Percentiles rank a stretch among this genome's conserved stretches.
phyloP scores from a whole-genome alignment of 2,329 filamentous ascomycete species.

The Verticillium tricorpus region DNA sequence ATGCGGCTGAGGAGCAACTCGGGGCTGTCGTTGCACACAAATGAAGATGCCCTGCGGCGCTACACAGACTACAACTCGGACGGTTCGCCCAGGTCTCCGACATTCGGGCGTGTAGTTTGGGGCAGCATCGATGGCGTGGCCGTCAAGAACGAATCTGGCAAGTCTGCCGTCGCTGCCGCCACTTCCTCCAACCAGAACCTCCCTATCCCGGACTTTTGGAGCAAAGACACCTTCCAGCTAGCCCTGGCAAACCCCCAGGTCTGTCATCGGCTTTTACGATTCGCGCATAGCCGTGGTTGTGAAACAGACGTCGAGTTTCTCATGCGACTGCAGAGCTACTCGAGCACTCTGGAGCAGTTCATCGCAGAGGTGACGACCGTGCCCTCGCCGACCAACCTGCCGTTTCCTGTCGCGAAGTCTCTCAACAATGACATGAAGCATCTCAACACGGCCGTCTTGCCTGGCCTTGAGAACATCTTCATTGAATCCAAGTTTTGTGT shows the following conservation, averaged over 20 bases:
- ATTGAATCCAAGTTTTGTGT: constrained; percentile 36
- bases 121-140: constrained; percentile 15
- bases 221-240: constrained; percentile 43
- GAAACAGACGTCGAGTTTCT: constrained; percentile 48
- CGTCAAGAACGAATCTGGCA: neutral
- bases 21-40: constrained; percentile 39
- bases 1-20: constrained; percentile 38
- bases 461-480: constrained; percentile 40
- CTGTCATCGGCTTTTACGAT: constrained; percentile 40
- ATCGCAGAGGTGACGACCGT: constrained; percentile 32
- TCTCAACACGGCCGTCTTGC: constrained; percentile 37
- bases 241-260: constrained; percentile 45
- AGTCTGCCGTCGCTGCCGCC: neutral
- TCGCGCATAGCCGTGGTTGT: constrained; percentile 41
- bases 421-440: constrained; percentile 43
- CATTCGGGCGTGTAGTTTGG: constrained; percentile 10
- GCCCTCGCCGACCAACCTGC: constrained; percentile 37
- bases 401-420: constrained; percentile 31
- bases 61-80: constrained; percentile 41
- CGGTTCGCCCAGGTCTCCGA: constrained; percentile 25
- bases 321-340: constrained; percentile 44
- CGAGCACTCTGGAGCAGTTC: constrained; percentile 37
- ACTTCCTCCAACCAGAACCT: constrained; percentile 2
- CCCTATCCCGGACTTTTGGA: constrained; percentile 41
- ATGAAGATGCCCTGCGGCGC: constrained; percentile 36